These are phyloP conservation scores for Piloderma croceum DNA, from an alignment of 768 basidiomycete species.

Conservation along the genomic window DNA sequence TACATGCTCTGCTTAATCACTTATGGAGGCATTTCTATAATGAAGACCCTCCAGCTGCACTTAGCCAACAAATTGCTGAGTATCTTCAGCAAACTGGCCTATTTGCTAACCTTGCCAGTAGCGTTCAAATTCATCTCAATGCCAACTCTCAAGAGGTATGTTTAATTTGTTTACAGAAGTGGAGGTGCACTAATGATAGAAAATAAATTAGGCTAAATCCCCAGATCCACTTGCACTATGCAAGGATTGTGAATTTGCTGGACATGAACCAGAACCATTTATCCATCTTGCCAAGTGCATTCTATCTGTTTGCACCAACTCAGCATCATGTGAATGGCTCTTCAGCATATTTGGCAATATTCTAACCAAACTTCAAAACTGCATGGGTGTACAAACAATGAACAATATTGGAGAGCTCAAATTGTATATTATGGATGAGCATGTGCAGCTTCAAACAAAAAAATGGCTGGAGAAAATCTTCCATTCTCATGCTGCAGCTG, in stretches of 20 bases:
- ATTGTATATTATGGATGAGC: slow-evolving; percentile 24
- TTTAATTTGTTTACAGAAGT: too few species aligned
- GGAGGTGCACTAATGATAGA: too few species aligned
- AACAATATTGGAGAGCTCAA: slow-evolving; percentile 22
- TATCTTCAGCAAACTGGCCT: too few species aligned
- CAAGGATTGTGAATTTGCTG: slow-evolving; percentile 2
- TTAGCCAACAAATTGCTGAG: too few species aligned
- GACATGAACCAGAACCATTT: slow-evolving; percentile 6
- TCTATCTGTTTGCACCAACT: slow-evolving; percentile 19
- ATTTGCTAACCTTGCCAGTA: too few species aligned
- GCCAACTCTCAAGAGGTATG: too few species aligned
- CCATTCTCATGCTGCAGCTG: too few species aligned
- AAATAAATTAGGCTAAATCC: neutral
- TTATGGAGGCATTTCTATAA: slow-evolving; percentile 14
- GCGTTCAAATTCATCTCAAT: too few species aligned
- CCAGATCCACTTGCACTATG: slow-evolving; percentile 9
- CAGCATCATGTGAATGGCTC: slow-evolving; percentile 17
- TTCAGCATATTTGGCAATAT: slow-evolving; percentile 16
- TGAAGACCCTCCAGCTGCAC: too few species aligned
- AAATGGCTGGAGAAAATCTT: too few species aligned
- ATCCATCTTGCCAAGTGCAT: slow-evolving; percentile 14
- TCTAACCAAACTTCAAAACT: slow-evolving; percentile 6
- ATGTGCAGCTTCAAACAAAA: too few species aligned
- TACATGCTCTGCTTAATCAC: slow-evolving; percentile 6
- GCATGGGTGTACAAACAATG: slow-evolving; percentile 2